Evolutionary conservation across 2,329 filamentous ascomycete species (phyloP), one percentile per base, ranked within the genome.

Genomic region (Penicillium sp.): DNA sequence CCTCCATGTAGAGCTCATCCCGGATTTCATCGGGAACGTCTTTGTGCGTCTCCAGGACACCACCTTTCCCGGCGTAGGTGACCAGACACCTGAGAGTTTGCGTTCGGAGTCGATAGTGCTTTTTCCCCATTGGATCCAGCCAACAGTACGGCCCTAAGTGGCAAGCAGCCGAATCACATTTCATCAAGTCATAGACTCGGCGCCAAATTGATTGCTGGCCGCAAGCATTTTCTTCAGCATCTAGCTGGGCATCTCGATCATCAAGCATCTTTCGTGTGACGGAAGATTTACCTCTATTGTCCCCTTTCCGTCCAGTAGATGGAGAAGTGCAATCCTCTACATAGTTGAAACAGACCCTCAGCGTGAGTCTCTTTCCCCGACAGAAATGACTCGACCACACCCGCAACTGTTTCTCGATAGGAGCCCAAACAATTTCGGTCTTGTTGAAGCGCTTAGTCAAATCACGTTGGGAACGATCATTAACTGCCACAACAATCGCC

Each of bases 1-100:
- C 50, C 27, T 51, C 53, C 30, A 54, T 50, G 24, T 55, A 58
- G 25, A 56, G 31, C 36, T 58, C 48, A 33, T 56, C 53, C n/a
- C 45, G 16, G 28, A 58, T 50, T 18, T 45, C 40, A 48, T 56
- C 51, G 22, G 39, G 51, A 38, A 54, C 39, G 13, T 55, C 55
- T 45, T 55, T 55, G 27, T 53, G 46, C 16, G 49, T 41, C 22
- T 57, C 46, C 5, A 56, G 44, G 13, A 54, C 42, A 33, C 53
- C 50, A 44, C 51, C 51, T 36, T 58, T 56, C 39, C 54, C 49
- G 31, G 28, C 44, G 28, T 49, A 54, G 46, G 50, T 56, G 3
- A 60, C 48, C 10, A 57, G 30, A n/a, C 54, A 41, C 44, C 27
- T 55, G 3, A 57, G 39, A 31, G 30, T 31, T n/a, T 31, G 30